phyloP scores from a whole-genome alignment of 805 yeast genomes.

The Tetrapisispora fleetii region DNA sequence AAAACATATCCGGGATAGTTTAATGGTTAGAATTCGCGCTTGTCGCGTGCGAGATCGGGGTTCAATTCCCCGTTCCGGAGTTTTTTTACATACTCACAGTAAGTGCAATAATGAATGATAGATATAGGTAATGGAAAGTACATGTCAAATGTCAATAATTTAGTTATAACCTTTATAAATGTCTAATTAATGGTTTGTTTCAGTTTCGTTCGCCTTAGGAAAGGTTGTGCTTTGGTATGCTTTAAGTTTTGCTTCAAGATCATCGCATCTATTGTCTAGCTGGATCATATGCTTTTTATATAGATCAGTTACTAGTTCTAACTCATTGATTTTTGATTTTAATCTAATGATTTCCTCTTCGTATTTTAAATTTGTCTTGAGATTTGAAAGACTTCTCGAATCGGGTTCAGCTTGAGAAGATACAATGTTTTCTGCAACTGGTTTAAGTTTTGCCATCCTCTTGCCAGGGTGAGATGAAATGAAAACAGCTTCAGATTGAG shows the following conservation, averaged over 20 bases:
- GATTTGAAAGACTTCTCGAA: not conserved
- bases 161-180: not conserved
- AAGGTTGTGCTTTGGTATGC: not conserved
- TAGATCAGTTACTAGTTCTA: constrained; percentile 83
- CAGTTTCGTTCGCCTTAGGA: too few species aligned
- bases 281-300: constrained; percentile 77
- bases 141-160: too few species aligned
- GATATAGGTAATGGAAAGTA: too few species aligned
- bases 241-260: constrained; percentile 9
- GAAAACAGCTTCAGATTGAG: not conserved
- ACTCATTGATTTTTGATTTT: constrained; percentile 72
- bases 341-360: constrained; percentile 34
- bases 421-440: not conserved
- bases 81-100: constrained; percentile 1
- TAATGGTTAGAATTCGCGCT: constrained; percentile 6
- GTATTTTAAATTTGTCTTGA: not conserved
- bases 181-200: too few species aligned
- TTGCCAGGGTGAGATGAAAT: not conserved
- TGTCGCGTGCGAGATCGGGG: constrained; percentile 8
- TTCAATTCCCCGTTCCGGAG: constrained; percentile 7
- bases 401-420: not conserved
- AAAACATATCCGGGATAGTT: constrained; percentile 4
- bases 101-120: too few species aligned
- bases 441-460: not conserved
- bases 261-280: constrained; percentile 41